Percentiles rank a stretch among this genome's conserved stretches.
Conservation (phyloP, 2,329 filamentous ascomycete species). For the Boeremia lycopersici region DNA sequence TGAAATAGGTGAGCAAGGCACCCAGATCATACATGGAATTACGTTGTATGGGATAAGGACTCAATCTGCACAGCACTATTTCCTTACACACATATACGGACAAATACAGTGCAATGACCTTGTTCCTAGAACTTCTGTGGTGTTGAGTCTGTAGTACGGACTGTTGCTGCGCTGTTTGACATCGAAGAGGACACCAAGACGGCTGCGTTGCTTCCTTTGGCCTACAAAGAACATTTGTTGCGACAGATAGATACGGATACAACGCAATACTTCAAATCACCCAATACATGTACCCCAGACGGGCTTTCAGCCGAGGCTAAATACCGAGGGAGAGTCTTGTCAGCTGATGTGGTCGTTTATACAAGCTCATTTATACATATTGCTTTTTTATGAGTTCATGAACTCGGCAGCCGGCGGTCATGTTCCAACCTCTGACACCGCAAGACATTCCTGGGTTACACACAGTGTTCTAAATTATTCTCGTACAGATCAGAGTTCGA, state of each 20-base stretch:
- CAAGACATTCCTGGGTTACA: no score
- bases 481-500: no score
- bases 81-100: no score
- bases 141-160: background rate
- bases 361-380: conserved; percentile 12
- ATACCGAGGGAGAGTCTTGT: background rate
- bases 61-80: no score
- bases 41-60: no score
- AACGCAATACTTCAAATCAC: no score
- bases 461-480: no score
- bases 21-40: no score
- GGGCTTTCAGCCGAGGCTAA: conserved; percentile 14
- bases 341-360: conserved; percentile 7
- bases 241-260: no score
- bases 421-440: background rate
- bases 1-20: no score
- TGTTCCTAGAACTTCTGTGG: background rate
- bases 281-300: background rate
- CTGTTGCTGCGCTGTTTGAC: background rate
- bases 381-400: background rate
- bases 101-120: no score
- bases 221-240: no score
- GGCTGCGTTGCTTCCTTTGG: background rate
- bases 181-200: background rate
- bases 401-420: background rate